Evolutionary conservation across 371 early-diverging fungal species (phyloP).

Genomic region (Fennellomyces sp.): DNA sequence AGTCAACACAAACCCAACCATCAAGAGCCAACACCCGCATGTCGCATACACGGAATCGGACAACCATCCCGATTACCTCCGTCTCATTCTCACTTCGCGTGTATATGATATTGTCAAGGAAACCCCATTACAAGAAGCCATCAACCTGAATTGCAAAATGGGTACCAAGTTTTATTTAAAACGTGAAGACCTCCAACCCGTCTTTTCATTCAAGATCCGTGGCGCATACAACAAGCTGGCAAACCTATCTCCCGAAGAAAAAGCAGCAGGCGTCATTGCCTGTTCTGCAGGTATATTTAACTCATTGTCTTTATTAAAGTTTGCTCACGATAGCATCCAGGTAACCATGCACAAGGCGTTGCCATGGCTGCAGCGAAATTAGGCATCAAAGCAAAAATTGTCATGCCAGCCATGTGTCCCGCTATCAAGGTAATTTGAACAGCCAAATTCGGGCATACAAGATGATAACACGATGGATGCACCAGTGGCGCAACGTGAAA

Average conservation of each 20-base stretch:
- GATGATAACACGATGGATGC: not conserved
- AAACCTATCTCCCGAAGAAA: slow-evolving; percentile 78
- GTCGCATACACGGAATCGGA: slow-evolving; percentile 5
- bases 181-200: slow-evolving; percentile 96
- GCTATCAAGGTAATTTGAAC: slow-evolving; percentile 41
- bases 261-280: slow-evolving; percentile 88
- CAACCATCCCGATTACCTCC: slow-evolving; percentile 79
- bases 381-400: slow-evolving; percentile 93
- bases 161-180: slow-evolving; percentile 80
- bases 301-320: too few relatives aligned
- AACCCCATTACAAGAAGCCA: slow-evolving; percentile 84
- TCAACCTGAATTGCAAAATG: slow-evolving; percentile 76
- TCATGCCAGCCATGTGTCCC: slow-evolving; percentile 89
- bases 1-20: not conserved
- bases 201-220: slow-evolving; percentile 96
- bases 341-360: slow-evolving; percentile 96
- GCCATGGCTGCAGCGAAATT: slow-evolving; percentile 91
- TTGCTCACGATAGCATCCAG: slow-evolving; percentile 17
- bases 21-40: not conserved
- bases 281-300: slow-evolving; percentile 80
- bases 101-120: slow-evolving; percentile 93
- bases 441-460: not conserved
- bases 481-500: slow-evolving; percentile 86
- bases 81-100: slow-evolving; percentile 86
- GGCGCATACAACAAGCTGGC: slow-evolving; percentile 95